These are phyloP conservation scores for Strobilomyces confusus DNA, from an alignment of 768 basidiomycete species.

Conservation along the genomic window DNA sequence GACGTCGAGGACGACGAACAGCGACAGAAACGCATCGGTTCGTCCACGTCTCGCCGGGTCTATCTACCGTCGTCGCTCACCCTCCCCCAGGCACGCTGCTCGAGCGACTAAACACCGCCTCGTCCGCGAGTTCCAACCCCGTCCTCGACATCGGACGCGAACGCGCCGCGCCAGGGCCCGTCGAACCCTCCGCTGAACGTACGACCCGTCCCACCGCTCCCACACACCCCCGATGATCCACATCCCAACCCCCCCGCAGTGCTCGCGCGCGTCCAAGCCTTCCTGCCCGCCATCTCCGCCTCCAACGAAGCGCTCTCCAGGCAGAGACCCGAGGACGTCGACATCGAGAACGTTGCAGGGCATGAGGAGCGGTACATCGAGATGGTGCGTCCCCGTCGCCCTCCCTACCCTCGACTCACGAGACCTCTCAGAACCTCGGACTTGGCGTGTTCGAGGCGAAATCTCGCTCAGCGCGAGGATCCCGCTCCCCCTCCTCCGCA, in stretches of 20 bases:
- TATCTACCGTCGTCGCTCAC: neutral
- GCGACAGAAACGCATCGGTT: conserved; percentile 41
- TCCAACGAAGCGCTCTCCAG: conserved; percentile 54
- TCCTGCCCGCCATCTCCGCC: conserved; percentile 63
- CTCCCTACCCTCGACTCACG: neutral
- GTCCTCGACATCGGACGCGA: conserved; percentile 36
- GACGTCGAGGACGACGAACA: conserved; percentile 48
- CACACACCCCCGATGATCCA: conserved; percentile 2
- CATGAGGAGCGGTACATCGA: conserved; percentile 55
- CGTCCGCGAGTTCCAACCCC: conserved; percentile 12
- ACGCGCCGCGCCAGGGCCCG: conserved; percentile 24
- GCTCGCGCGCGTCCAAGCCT: conserved; percentile 59
- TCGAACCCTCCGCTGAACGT: conserved; percentile 49
- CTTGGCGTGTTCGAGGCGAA: conserved; percentile 54
- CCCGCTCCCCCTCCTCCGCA: conserved; percentile 5
- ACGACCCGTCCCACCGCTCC: conserved; percentile 20
- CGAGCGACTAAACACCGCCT: conserved; percentile 34
- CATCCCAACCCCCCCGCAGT: conserved; percentile 37
- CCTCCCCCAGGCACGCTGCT: conserved; percentile 37
- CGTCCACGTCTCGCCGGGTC: neutral
- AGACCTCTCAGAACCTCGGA: conserved; percentile 51
- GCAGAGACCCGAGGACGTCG: conserved; percentile 53
- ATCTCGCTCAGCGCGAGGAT: conserved; percentile 18
- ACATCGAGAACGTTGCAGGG: conserved; percentile 60
- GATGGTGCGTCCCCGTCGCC: conserved; percentile 44